Base-by-base conservation (phyloP, 331 rosid species). In the Cydonia oblonga region DNA sequence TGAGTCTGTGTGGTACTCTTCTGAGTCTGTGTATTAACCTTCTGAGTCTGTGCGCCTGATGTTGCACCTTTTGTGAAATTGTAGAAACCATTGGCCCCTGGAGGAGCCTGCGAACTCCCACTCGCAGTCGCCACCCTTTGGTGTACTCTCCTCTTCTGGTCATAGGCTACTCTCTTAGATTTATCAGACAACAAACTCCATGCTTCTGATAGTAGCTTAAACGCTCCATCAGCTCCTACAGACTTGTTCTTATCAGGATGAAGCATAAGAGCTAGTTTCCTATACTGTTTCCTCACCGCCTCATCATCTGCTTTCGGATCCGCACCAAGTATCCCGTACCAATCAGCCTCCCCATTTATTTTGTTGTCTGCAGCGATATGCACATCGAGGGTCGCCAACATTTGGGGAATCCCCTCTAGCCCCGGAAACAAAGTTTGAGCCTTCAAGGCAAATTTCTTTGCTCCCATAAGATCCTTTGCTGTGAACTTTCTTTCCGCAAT, bases 161-260 rank as follows among this genome's bases (percentile, higher is more conserved):
- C 83, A 40, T 70, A 82, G 5, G 80, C 75, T 42, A 18, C 23
- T 71, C 80, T 78, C 79, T 66, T 82, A 7, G 72, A 51, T 33
- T 66, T 74, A 54, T 82, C 86, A 10, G 86, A 82, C 64, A 82
- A 44, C 75, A 82, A 74, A 75, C 77, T 82, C 86, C 86, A 82
- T 12, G 86, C 86, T 73, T 82, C 80, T 8, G 80, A 70, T 52
- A 82, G 44, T 60, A 78, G 71, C 71, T 78, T 70, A 75, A 82
- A 82, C 3, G 86, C 86, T 54, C 86, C 86, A 51, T 66, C 83
- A 30, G 82, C 86, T 38, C 83, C 86, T 18, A 75, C 13, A 38
- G 78, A 78, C 75, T 78, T 82, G 75, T 82, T 82, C 78, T 78
- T 78, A 71, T 82, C 86, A 3, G 86, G 86, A 54, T 82, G 86